A percentile compares a stretch with the other conserved stretches of the same genome.
Conservation (phyloP, 495 filamentous ascomycete species). For the Massariosphaeria phaeospora region DNA sequence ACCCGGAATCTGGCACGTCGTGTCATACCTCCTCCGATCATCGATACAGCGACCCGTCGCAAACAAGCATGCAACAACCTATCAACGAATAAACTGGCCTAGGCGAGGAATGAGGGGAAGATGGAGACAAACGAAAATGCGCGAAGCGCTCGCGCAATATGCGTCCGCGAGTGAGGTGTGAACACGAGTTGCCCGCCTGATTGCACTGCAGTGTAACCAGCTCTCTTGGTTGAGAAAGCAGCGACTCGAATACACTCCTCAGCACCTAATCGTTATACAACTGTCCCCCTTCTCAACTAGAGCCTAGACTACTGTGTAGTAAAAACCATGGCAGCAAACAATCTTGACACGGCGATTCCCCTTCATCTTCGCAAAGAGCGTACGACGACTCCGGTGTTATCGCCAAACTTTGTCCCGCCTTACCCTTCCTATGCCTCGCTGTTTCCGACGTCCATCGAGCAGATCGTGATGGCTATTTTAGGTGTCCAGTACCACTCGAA, state of each 20-base stretch:
- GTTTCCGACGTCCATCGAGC: constrained; percentile 30
- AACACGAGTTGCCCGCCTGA: too few species aligned
- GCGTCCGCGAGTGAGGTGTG: too few species aligned
- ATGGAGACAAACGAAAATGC: neutral
- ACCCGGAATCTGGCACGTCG: too few species aligned
- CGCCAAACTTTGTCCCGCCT: constrained; percentile 15
- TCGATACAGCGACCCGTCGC: neutral
- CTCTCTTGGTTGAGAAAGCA: too few species aligned
- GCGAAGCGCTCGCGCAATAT: neutral
- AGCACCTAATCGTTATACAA: too few species aligned
- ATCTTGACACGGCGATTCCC: constrained; percentile 8
- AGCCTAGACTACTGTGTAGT: neutral
- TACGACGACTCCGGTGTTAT: neutral
- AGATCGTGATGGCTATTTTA: constrained; percentile 38
- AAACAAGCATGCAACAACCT: neutral
- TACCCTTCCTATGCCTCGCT: constrained; percentile 32
- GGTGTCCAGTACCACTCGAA: constrained; percentile 29
- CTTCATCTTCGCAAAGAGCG: constrained; percentile 3
- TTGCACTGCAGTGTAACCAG: too few species aligned
- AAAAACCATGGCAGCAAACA: neutral
- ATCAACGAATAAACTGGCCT: too few species aligned
- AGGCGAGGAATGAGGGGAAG: neutral
- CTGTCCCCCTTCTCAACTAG: neutral
- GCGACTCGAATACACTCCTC: too few species aligned
- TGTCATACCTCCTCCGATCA: too few species aligned